Conservation (phyloP, 371 early-diverging fungal species). For the Syncephalastrum monosporum region DNA sequence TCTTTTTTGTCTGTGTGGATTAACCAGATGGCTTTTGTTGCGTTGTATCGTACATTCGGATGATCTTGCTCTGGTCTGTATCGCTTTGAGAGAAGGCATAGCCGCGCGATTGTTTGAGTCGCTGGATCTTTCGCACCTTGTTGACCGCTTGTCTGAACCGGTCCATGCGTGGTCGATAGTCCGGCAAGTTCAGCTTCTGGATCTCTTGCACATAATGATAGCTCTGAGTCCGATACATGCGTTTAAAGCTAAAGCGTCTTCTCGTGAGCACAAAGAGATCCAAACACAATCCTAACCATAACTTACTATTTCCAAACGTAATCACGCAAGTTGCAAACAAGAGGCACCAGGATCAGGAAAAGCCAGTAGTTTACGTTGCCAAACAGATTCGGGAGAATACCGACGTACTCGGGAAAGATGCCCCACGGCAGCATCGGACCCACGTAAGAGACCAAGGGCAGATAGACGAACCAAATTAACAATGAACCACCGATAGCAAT, state of each 20-base stretch:
- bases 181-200: conserved; percentile 97
- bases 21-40: conserved; percentile 83
- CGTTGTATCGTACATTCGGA: conserved; percentile 96
- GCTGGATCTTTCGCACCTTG: conserved; percentile 92
- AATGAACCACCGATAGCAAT: conserved; percentile 82
- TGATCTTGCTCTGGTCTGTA: conserved; percentile 90
- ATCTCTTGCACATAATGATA: conserved; percentile 98
- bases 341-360: conserved; percentile 77
- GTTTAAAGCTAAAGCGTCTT: conserved; percentile 55
- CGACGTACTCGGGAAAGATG: conserved; percentile 81
- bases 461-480: conserved; percentile 83
- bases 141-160: conserved; percentile 96
- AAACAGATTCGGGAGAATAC: conserved; percentile 70
- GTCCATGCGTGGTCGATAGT: conserved; percentile 95
- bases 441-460: conserved; percentile 83
- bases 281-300: background rate
- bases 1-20: background rate
- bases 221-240: conserved; percentile 75
- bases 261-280: too few relatives aligned
- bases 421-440: conserved; percentile 64
- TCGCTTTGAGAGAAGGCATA: conserved; percentile 98
- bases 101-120: conserved; percentile 90
- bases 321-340: conserved; percentile 80
- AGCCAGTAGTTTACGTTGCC: conserved; percentile 85
- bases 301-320: conserved; percentile 91